Conservation (phyloP, 2,329 filamentous ascomycete genomes). For the Aphanoascus verrucosus region DNA sequence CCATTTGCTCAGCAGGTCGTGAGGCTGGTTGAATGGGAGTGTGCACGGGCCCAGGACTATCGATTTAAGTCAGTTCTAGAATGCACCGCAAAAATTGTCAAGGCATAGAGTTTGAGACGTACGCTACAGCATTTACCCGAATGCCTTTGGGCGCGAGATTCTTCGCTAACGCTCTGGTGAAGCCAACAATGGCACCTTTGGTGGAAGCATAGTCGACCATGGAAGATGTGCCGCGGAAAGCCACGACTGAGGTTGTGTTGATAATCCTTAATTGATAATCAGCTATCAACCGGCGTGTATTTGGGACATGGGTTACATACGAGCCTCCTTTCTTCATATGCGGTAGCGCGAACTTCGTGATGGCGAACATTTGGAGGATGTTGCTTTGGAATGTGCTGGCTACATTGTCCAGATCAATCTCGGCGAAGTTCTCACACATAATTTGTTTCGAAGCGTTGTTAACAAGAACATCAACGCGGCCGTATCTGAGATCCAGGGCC, state of each 20-base stretch:
- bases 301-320: constrained; percentile 23
- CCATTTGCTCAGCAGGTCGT: constrained; percentile 27
- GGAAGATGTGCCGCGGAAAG: constrained; percentile 42
- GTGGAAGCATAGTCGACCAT: constrained; percentile 49
- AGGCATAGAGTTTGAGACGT: constrained; percentile 15
- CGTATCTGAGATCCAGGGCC: constrained; percentile 22
- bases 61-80: neutral
- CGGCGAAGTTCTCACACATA: constrained; percentile 42
- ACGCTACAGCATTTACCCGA: constrained; percentile 41
- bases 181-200: constrained; percentile 49
- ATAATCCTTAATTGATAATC: constrained; percentile 39
- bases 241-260: constrained; percentile 46
- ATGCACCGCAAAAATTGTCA: neutral
- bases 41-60: constrained; percentile 27
- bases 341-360: constrained; percentile 47
- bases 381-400: constrained; percentile 49
- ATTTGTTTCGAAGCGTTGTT: constrained; percentile 52
- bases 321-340: constrained; percentile 44
- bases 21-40: constrained; percentile 30
- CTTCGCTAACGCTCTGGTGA: constrained; percentile 44
- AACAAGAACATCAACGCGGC: constrained; percentile 42
- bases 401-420: constrained; percentile 46
- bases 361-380: constrained; percentile 49
- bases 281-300: neutral
- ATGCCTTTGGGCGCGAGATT: constrained; percentile 49